Evolutionary conservation across 805 yeast species (phyloP).

Genomic region (Crinitomyces ghanaensis): DNA sequence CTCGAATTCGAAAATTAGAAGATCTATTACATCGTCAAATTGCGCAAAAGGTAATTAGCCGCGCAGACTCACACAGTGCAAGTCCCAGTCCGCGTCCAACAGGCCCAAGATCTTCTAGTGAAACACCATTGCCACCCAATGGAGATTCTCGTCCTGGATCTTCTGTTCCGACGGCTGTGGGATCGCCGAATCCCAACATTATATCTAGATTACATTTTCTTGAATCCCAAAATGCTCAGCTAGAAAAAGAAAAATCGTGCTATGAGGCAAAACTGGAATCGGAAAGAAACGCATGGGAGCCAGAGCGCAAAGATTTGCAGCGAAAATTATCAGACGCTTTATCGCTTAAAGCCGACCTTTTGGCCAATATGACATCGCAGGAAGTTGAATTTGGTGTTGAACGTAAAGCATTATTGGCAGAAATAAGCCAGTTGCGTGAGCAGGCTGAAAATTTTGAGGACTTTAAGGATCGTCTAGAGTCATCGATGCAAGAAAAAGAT

Average conservation of each 20-base stretch:
- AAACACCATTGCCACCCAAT: conserved; percentile 1
- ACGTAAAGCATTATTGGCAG: conserved; percentile 36
- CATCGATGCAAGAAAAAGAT: conserved; percentile 22
- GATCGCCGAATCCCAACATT: conserved; percentile 8
- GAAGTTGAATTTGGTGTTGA: conserved; percentile 50
- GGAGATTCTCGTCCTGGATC: neutral
- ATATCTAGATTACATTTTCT: conserved; percentile 11
- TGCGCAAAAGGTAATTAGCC: neutral
- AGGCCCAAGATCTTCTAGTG: no score
- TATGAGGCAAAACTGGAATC: conserved; percentile 19
- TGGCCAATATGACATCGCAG: conserved; percentile 56
- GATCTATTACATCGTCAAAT: conserved; percentile 65
- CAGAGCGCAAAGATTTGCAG: conserved; percentile 6
- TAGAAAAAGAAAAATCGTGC: conserved; percentile 5
- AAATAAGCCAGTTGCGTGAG: conserved; percentile 36
- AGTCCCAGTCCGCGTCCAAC: conserved; percentile 6
- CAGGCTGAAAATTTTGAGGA: conserved; percentile 42
- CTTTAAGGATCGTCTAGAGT: conserved; percentile 30
- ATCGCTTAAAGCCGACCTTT: conserved; percentile 46
- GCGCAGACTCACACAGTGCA: conserved; percentile 5
- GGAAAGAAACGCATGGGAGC: conserved; percentile 10
- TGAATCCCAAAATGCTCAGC: conserved; percentile 9
- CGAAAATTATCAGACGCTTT: conserved; percentile 16
- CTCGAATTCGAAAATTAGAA: conserved; percentile 67
- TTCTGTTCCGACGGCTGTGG: neutral